Conservation (phyloP, 495 filamentous ascomycete species). For the Letharia lupina region DNA sequence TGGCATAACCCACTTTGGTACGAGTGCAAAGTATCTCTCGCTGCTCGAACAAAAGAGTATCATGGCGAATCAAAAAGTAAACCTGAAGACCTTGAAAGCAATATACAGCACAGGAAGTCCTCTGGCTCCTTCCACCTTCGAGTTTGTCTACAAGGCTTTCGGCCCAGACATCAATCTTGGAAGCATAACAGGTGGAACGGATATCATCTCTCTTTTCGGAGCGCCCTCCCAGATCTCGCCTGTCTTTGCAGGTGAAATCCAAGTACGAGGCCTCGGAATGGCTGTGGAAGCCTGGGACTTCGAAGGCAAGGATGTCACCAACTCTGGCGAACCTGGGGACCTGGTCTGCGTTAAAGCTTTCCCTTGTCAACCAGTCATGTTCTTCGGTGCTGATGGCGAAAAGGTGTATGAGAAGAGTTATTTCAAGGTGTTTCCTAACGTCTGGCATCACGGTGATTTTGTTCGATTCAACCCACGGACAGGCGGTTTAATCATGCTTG, state of each 20-base stretch:
- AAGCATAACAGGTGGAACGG: constrained; percentile 83
- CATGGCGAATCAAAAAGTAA: constrained; percentile 47
- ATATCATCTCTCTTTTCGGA: constrained; percentile 91
- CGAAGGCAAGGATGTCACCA: constrained; percentile 41
- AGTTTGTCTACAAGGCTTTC: constrained; percentile 77
- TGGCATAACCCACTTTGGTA: constrained; percentile 82
- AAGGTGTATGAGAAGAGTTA: constrained; percentile 73
- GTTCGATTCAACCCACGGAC: constrained; percentile 65
- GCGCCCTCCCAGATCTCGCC: constrained; percentile 78
- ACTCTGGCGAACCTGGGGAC: constrained; percentile 70
- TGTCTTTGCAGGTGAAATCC: constrained; percentile 81
- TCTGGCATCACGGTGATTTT: constrained; percentile 97
- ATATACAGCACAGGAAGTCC: constrained; percentile 93
- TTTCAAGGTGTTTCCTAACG: constrained; percentile 67
- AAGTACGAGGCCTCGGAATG: constrained; percentile 87
- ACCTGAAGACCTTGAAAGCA: constrained; percentile 53
- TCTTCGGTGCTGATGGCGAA: constrained; percentile 68
- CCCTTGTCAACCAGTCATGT: constrained; percentile 80
- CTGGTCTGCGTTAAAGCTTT: constrained; percentile 82
- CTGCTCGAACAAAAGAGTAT: constrained; percentile 75
- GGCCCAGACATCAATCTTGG: constrained; percentile 62
- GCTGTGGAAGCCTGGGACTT: constrained; percentile 70
- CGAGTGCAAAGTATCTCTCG: constrained; percentile 86
- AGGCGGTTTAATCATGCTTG: constrained; percentile 76
- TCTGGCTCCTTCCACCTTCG: constrained; percentile 84